Evolutionary conservation across 208 protist genomes (phyloP), one percentile per base, ranked within the genome.

Genomic region (Crithidia fasciculata): DNA sequence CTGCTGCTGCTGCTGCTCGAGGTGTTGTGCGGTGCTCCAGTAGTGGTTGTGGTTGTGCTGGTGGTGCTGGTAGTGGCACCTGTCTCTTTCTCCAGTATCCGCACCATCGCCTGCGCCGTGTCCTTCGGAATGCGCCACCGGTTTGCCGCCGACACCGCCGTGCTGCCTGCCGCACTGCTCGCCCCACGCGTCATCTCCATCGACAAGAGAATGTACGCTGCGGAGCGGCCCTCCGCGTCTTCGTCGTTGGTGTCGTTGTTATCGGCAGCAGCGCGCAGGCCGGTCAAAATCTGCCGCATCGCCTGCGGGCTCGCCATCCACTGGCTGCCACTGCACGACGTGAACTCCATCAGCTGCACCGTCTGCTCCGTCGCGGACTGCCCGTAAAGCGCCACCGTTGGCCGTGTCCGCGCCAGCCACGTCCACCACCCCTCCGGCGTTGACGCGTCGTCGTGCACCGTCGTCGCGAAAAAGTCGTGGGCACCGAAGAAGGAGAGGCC

Each of bases 231-330:
- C 6, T 57, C 28, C 28, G 28, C 9, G 5, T 19, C 47, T 13
- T 57, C 44, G 15, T 57, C 36, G 2, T 19, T 19, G n/a, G 7
- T 16, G 13, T 45, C 64, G 65, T 74, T 82, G 28, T 53, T 45
- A 54, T 3, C 62, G 5, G 52, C 64, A 10, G 52, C 64, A 28
- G 55, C 65, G 12, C 71, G 64, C 55, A 80, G 60, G 15, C 71
- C 50, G 16, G 65, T 52, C 43, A 82, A 54, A 12, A 72, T 63
- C 50, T 81, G 63, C 39, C 59, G 69, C 18, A 89, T 63, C 19
- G 84, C 72, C 54, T 76, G 57, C 43, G 88, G 88, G 67, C 81
- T 93, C 28, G 84, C 83, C 49, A 80, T 77, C 88, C 88, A 93
- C 43, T 88, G 62, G 36, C 85, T 82, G 59, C 76, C 76, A 64